Conservation (phyloP, 2,329 filamentous ascomycete species). For the Fusarium papillatum region DNA sequence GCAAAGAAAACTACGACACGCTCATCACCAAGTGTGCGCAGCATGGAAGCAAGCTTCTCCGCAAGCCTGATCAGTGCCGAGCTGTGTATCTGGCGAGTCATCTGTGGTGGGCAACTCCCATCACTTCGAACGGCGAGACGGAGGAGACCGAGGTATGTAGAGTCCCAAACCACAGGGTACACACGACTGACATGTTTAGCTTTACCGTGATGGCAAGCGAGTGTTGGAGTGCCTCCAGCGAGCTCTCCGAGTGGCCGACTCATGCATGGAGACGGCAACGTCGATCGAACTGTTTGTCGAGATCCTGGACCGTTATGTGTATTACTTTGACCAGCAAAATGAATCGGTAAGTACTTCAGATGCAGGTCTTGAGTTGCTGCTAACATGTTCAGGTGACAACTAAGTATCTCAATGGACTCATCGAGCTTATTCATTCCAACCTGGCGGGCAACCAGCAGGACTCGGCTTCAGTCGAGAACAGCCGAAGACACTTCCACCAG, state of each 20-base stretch:
- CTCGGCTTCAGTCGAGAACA: conserved; percentile 86
- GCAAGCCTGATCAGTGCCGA: conserved; percentile 98
- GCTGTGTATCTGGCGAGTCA: conserved; percentile 98
- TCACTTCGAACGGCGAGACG: conserved; percentile 81
- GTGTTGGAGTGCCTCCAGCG: conserved; percentile 97
- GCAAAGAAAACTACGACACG: conserved; percentile 98
- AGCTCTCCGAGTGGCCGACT: conserved; percentile 94
- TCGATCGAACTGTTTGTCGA: conserved; percentile 99
- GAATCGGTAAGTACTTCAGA: conserved; percentile 76
- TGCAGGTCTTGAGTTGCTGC: background rate
- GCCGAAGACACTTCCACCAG: conserved; percentile 93
- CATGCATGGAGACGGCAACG: conserved; percentile 98
- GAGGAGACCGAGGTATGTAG: conserved; percentile 82
- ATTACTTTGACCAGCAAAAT: conserved; percentile 99
- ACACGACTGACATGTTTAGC: conserved; percentile 61
- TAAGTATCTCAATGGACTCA: conserved; percentile 97
- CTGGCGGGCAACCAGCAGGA: conserved; percentile 88
- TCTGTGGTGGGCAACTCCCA: conserved; percentile 96
- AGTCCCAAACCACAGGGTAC: background rate
- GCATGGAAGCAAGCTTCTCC: conserved; percentile 95
- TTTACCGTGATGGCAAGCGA: conserved; percentile 97
- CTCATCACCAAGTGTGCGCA: conserved; percentile 97
- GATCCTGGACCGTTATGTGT: conserved; percentile 97
- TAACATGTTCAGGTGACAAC: conserved; percentile 77
- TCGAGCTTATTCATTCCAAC: conserved; percentile 98